Percentiles rank a stretch among this genome's conserved stretches.
phyloP scores from a whole-genome alignment of 768 basidiomycete genomes.

The Suillus spraguei region DNA sequence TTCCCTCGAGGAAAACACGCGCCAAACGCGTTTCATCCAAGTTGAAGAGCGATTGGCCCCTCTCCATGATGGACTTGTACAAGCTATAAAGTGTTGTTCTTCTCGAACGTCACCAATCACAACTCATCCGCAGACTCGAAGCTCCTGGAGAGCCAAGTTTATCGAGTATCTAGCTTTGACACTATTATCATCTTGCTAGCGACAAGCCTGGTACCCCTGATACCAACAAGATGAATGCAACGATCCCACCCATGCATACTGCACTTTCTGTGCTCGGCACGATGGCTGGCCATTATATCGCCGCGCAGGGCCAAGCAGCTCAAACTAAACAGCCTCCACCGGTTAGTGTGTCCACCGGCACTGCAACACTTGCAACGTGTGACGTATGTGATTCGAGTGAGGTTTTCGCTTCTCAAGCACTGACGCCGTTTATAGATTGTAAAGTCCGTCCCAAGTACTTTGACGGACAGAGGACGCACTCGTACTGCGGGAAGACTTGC shows the following conservation, averaged over 20 bases:
- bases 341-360: slow-evolving; percentile 18
- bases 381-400: slow-evolving; percentile 42
- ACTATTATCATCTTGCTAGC: slow-evolving; percentile 14
- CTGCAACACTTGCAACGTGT: slow-evolving; percentile 43
- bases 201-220: slow-evolving; percentile 16
- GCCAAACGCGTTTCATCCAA: slow-evolving; percentile 27
- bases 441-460: slow-evolving; percentile 55
- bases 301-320: slow-evolving; percentile 28
- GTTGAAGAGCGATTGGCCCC: slow-evolving; percentile 13
- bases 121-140: slow-evolving; percentile 37
- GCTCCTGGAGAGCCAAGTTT: slow-evolving; percentile 34
- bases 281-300: slow-evolving; percentile 38
- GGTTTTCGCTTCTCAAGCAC: slow-evolving; percentile 9
- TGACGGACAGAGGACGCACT: slow-evolving; percentile 57
- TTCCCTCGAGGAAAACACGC: slow-evolving; percentile 36
- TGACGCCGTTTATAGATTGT: slow-evolving; percentile 45
- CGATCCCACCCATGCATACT: slow-evolving; percentile 38
- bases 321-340: slow-evolving; percentile 26
- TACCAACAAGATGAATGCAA: slow-evolving; percentile 25
- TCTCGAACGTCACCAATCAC: slow-evolving; percentile 30
- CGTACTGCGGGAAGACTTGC: slow-evolving; percentile 62
- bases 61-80: slow-evolving; percentile 15
- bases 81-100: slow-evolving; percentile 29
- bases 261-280: slow-evolving; percentile 39
- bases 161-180: slow-evolving; percentile 12